A percentile compares a stretch with the other conserved stretches of the same genome.
Conservation (phyloP, 768 basidiomycete species). For the Mycena kentingensis region DNA sequence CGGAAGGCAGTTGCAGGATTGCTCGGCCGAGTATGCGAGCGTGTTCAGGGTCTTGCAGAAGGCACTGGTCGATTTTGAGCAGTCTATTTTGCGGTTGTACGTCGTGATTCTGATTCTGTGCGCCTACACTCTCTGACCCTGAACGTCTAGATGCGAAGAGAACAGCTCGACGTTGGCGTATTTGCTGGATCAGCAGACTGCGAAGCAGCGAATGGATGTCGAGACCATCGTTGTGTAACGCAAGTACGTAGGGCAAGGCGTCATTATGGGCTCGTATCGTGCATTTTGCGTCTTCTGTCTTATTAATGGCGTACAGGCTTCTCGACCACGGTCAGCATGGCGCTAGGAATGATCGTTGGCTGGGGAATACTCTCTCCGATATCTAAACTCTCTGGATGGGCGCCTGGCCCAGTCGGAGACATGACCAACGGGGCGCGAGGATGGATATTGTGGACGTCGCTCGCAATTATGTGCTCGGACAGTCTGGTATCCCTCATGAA, state of each 20-base stretch:
- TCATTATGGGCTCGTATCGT: constrained; percentile 74
- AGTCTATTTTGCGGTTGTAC: constrained; percentile 82
- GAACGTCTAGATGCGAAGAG: constrained; percentile 71
- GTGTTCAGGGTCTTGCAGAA: constrained; percentile 83
- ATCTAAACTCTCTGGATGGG: constrained; percentile 83
- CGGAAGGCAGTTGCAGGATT: constrained; percentile 76
- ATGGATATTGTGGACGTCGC: constrained; percentile 95
- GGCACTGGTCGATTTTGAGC: constrained; percentile 75
- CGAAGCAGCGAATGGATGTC: no score
- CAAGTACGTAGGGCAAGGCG: constrained; percentile 94
- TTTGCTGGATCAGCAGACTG: constrained; percentile 71
- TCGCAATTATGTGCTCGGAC: constrained; percentile 96
- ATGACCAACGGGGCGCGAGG: constrained; percentile 88
- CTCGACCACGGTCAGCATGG: constrained; percentile 93
- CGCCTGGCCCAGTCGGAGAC: constrained; percentile 87
- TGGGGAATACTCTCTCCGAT: constrained; percentile 94
- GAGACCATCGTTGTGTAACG: no score
- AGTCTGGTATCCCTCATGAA: constrained; percentile 80
- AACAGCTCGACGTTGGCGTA: constrained; percentile 80
- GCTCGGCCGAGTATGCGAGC: constrained; percentile 75
- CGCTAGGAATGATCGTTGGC: constrained; percentile 91
- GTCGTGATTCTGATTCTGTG: constrained; percentile 8
- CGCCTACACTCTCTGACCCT: constrained; percentile 16
- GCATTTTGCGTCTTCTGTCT: not conserved
- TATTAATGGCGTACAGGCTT: constrained; percentile 46